Evolutionary conservation across 345 rosid species (phyloP), one percentile per base, ranked within the genome.

Genomic region (Theobroma cacao): DNA sequence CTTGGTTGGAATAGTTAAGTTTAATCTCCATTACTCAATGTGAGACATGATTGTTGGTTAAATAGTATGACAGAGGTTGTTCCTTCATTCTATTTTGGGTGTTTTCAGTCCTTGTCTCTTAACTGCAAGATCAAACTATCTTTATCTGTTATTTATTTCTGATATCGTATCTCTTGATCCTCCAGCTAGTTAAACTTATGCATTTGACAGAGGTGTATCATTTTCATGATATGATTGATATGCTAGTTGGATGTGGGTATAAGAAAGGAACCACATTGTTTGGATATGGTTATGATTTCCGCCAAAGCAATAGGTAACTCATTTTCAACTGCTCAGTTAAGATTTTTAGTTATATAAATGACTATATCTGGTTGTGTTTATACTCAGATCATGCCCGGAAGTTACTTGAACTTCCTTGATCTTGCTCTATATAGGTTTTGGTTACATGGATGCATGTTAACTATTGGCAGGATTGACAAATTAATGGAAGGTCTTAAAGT

Each of bases 211-310:
- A 89, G 58, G 89, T 85, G n/a, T 94, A 91, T 82, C 96, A 94
- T 82, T 94, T 94, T 64, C 98, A 94, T 82, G 94, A 92, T 80
- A 90, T 94, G 94, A 94, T 94, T 77, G 87, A 94, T 48, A 92
- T 94, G 94, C 86, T 94, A 53, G 69, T 90, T 76, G 85, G 80
- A 38, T 88, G 92, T 56, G 97, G 95, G 79, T 90, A 92, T 82
- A 88, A 87, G 84, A 92, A 92, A 71, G 97, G 97, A 72, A 86
- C 90, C 78, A 91, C 98, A 2, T 86, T 94, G 76, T 94, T 91
- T 74, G 97, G 97, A 78, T 90, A 89, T 80, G 98, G 97, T 79
- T 92, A 92, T 85, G 98, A 94, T 88, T 92, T 92, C 84, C 90
- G 94, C 75, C 97, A 94, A 88, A 94, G 97, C 87, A 94, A 90